Percentiles rank a stretch among this genome's conserved stretches.
phyloP scores from a whole-genome alignment of 768 basidiomycete species.

The Mrakia frigida region DNA sequence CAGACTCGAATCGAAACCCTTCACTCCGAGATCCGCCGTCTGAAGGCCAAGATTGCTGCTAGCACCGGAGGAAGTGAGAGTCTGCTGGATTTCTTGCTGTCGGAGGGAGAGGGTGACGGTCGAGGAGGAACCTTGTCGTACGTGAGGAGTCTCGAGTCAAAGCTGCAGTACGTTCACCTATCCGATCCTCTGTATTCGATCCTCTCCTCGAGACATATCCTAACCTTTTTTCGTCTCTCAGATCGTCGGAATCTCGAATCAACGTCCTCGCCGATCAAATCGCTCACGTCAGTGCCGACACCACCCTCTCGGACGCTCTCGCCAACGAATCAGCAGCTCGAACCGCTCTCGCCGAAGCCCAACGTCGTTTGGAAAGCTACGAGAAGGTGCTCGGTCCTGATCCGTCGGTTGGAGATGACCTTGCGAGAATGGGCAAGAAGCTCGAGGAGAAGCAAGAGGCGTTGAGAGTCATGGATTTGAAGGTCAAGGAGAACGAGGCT shows the following conservation, averaged over 20 bases:
- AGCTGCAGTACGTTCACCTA: slow-evolving; percentile 52
- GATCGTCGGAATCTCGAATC: slow-evolving; percentile 28
- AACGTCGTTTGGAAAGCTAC: slow-evolving; percentile 48
- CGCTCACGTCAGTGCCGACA: slow-evolving; percentile 4
- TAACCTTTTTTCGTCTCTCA: background rate
- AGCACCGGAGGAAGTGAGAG: slow-evolving; percentile 60
- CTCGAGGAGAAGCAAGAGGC: slow-evolving; percentile 66
- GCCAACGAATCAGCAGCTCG: slow-evolving; percentile 23
- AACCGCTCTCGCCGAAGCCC: slow-evolving; percentile 25
- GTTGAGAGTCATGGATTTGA: slow-evolving; percentile 57
- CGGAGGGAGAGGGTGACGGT: slow-evolving; percentile 47
- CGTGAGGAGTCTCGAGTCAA: slow-evolving; percentile 55
- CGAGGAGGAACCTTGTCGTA: slow-evolving; percentile 38
- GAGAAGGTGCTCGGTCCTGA: slow-evolving; percentile 58
- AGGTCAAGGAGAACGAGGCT: slow-evolving; percentile 60
- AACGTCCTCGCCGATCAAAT: slow-evolving; percentile 34
- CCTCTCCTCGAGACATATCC: background rate
- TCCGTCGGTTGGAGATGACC: slow-evolving; percentile 54
- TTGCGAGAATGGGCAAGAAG: slow-evolving; percentile 52
- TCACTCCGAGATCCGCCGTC: slow-evolving; percentile 64
- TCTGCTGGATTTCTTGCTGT: slow-evolving; percentile 64
- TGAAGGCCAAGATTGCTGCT: slow-evolving; percentile 73
- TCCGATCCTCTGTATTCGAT: too few relatives aligned
- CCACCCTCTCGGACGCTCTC: slow-evolving; percentile 1
- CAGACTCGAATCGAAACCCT: slow-evolving; percentile 70